These are phyloP conservation scores for Candida albicans DNA, from an alignment of 1,139 yeast species.

Conservation along the genomic window DNA sequence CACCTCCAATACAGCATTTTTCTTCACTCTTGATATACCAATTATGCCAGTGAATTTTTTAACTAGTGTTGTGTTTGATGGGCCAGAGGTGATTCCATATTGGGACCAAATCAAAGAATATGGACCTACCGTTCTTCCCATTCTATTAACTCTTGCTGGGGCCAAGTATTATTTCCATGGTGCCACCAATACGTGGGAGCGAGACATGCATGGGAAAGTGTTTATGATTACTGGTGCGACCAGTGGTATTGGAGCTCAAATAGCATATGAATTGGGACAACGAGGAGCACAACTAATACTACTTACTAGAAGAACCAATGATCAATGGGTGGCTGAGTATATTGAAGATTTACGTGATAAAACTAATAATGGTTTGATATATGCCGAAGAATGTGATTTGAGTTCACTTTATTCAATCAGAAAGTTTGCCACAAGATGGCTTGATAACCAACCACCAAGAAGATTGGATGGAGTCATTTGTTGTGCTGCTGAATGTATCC, in stretches of 20 bases:
- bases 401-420: slow-evolving; percentile 75
- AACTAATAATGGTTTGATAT: slow-evolving; percentile 71
- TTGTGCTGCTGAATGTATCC: slow-evolving; percentile 82
- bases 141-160: slow-evolving; percentile 34
- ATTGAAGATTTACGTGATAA: slow-evolving; percentile 71
- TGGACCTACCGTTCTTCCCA: slow-evolving; percentile 51
- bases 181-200: slow-evolving; percentile 79
- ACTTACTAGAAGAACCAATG: slow-evolving; percentile 62
- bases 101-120: slow-evolving; percentile 56
- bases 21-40: too few relatives aligned
- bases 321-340: slow-evolving; percentile 78
- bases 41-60: slow-evolving; percentile 82
- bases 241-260: slow-evolving; percentile 80
- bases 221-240: slow-evolving; percentile 82
- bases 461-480: slow-evolving; percentile 86
- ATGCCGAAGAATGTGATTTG: slow-evolving; percentile 87
- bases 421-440: slow-evolving; percentile 90
- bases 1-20: too few relatives aligned
- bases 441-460: slow-evolving; percentile 88
- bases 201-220: slow-evolving; percentile 90
- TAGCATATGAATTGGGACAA: slow-evolving; percentile 70
- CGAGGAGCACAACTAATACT: slow-evolving; percentile 87
- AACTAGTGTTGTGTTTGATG: slow-evolving; percentile 64
- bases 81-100: slow-evolving; percentile 71
- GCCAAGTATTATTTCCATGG: slow-evolving; percentile 78